These are phyloP conservation scores for Tulasnella sp. DNA, from an alignment of 768 basidiomycete genomes.

Conservation along the genomic window DNA sequence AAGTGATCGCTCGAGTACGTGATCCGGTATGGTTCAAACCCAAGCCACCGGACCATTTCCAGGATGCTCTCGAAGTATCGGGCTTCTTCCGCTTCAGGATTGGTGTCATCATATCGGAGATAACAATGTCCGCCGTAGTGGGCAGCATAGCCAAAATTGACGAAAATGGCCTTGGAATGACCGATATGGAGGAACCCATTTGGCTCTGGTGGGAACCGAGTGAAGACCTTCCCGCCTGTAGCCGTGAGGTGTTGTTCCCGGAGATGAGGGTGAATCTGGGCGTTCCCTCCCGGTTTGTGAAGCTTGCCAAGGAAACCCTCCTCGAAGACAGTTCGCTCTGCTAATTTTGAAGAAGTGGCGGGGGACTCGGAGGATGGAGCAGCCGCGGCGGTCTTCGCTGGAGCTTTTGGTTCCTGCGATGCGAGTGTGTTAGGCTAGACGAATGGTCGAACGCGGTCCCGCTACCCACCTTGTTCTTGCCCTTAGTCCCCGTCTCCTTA, in stretches of 20 bases:
- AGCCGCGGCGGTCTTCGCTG: slow-evolving; percentile 9
- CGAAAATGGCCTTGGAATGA: slow-evolving; percentile 97
- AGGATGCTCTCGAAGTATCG: slow-evolving; percentile 94
- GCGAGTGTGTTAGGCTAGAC: background rate
- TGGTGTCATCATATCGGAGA: slow-evolving; percentile 95
- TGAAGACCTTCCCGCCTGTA: slow-evolving; percentile 80
- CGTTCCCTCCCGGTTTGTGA: slow-evolving; percentile 90
- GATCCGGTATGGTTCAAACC: slow-evolving; percentile 97
- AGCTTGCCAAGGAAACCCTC: slow-evolving; percentile 90
- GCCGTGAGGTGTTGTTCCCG: slow-evolving; percentile 71
- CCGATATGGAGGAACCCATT: slow-evolving; percentile 95
- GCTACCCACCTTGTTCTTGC: slow-evolving; percentile 37
- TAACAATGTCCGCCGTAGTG: slow-evolving; percentile 89
- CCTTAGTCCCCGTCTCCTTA: slow-evolving; percentile 51
- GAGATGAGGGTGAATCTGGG: slow-evolving; percentile 69
- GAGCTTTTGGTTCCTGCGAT: slow-evolving; percentile 24
- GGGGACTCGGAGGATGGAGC: slow-evolving; percentile 27
- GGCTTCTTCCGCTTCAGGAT: slow-evolving; percentile 95
- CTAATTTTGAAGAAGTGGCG: slow-evolving; percentile 33
- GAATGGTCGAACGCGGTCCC: slow-evolving; percentile 34
- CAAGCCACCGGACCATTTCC: slow-evolving; percentile 93
- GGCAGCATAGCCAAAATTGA: slow-evolving; percentile 97
- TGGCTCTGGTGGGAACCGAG: slow-evolving; percentile 97
- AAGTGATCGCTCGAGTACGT: slow-evolving; percentile 99
- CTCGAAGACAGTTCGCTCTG: slow-evolving; percentile 62